A percentile compares a stretch with the other conserved stretches of the same genome.
These are phyloP conservation scores for Backusella sp. DNA, from an alignment of 192 early-diverging fungal genomes.

Conservation along the genomic window DNA sequence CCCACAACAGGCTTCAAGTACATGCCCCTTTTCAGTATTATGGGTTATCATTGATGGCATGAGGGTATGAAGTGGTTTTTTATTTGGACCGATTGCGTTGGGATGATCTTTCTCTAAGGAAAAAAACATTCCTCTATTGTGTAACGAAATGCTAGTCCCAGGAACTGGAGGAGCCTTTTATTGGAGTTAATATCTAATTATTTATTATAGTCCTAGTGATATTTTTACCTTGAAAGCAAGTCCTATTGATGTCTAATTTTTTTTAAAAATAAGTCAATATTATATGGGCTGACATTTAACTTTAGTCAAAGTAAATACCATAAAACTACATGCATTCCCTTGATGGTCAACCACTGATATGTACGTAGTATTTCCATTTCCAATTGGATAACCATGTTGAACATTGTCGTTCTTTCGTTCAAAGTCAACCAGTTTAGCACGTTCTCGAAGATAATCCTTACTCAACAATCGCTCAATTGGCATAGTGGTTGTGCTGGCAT, in stretches of 20 bases:
- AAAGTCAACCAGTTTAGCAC: constrained; percentile 56
- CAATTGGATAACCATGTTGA: constrained; percentile 52
- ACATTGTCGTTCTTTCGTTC: constrained; percentile 42
- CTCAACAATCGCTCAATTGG: constrained; percentile 52
- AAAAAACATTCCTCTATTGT: constrained; percentile 71
- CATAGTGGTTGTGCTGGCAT: constrained; percentile 49
- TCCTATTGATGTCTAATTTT: constrained; percentile 60
- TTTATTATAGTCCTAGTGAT: not conserved
- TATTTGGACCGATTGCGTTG: constrained; percentile 61
- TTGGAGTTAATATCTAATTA: too few species aligned
- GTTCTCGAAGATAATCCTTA: constrained; percentile 50
- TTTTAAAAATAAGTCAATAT: constrained; percentile 66
- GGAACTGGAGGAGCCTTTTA: constrained; percentile 44
- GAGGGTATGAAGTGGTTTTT: constrained; percentile 80
- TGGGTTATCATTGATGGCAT: constrained; percentile 65
- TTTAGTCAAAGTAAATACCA: constrained; percentile 32
- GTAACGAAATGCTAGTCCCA: constrained; percentile 61
- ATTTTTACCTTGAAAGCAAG: constrained; percentile 39
- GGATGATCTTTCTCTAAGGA: constrained; percentile 53
- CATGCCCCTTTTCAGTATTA: constrained; percentile 23
- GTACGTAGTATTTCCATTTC: constrained; percentile 69
- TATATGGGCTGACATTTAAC: constrained; percentile 46
- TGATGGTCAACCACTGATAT: constrained; percentile 68
- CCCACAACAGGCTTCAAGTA: constrained; percentile 47
- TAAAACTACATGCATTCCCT: constrained; percentile 81